Conservation (phyloP, 2,329 filamentous ascomycete genomes). For the Phaeosphaeria sp. region DNA sequence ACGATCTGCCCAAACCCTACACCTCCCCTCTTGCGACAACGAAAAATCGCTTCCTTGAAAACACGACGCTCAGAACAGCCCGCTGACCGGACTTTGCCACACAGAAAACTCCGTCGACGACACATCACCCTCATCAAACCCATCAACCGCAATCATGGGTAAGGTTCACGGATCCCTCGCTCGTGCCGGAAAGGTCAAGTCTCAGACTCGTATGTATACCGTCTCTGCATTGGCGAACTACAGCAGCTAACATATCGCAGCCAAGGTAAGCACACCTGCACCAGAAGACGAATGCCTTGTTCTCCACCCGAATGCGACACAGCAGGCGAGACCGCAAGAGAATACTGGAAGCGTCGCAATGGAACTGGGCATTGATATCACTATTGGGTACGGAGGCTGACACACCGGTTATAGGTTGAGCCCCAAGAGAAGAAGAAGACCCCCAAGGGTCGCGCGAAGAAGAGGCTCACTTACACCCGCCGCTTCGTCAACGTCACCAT, state of each 20-base stretch:
- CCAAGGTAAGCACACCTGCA: conserved; percentile 31
- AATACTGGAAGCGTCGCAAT: neutral
- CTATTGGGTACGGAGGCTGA: conserved; percentile 27
- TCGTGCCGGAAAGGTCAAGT: conserved; percentile 98
- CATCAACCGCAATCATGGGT: conserved; percentile 73
- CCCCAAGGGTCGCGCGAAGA: conserved; percentile 96
- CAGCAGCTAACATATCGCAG: conserved; percentile 25
- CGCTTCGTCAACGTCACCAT: conserved; percentile 98
- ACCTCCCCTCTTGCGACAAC: conserved; percentile 9
- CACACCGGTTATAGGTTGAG: conserved; percentile 68
- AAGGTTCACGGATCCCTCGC: conserved; percentile 94
- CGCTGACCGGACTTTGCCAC: conserved; percentile 44
- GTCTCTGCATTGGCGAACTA: conserved; percentile 1
- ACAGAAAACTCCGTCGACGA: conserved; percentile 29
- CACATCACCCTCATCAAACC: conserved; percentile 35
- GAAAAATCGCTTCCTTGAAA: conserved; percentile 1
- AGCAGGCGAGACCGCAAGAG: neutral
- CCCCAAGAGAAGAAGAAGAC: conserved; percentile 94
- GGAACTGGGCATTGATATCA: neutral
- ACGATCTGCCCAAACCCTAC: conserved; percentile 26
- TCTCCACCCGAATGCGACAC: neutral
- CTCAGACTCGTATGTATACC: conserved; percentile 36
- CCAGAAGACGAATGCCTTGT: neutral
- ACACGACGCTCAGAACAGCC: conserved; percentile 11
- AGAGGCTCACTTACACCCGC: conserved; percentile 94